Evolutionary conservation across 371 early-diverging fungal species (phyloP).

Genomic region (Rhizopus arrhizus): DNA sequence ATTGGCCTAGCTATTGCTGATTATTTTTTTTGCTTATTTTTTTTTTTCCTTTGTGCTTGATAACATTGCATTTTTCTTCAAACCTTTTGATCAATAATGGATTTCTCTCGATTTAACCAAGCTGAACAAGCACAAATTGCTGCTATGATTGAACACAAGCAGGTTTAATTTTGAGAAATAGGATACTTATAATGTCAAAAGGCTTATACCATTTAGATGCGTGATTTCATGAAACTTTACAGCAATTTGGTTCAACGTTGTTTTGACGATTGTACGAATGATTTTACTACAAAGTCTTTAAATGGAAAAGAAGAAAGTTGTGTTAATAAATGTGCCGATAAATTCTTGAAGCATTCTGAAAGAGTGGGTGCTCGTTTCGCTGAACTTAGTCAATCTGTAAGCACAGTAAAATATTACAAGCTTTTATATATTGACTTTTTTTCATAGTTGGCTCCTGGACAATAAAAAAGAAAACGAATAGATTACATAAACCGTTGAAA

Average conservation of each 20-base stretch:
- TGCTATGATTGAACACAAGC: constrained; percentile 87
- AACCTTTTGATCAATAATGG: constrained; percentile 44
- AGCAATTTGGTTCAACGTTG: constrained; percentile 84
- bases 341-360: constrained; percentile 92
- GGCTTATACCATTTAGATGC: constrained; percentile 60
- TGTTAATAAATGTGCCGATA: constrained; percentile 87
- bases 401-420: neutral
- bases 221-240: constrained; percentile 87
- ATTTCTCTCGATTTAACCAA: constrained; percentile 68
- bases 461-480: no score
- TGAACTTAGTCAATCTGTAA: constrained; percentile 66
- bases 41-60: neutral
- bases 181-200: no score
- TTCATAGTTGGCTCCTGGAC: no score
- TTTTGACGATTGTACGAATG: constrained; percentile 89
- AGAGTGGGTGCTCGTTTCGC: constrained; percentile 86
- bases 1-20: no score
- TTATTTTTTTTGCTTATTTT: neutral
- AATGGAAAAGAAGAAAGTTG: constrained; percentile 85
- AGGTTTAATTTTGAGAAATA: constrained; percentile 36
- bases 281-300: constrained; percentile 87
- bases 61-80: no score
- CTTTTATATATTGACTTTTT: no score
- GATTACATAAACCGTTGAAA: no score
- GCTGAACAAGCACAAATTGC: constrained; percentile 78